Conservation (phyloP, 352 stramenopile genomes). For the Pelagophyceae sp. region DNA sequence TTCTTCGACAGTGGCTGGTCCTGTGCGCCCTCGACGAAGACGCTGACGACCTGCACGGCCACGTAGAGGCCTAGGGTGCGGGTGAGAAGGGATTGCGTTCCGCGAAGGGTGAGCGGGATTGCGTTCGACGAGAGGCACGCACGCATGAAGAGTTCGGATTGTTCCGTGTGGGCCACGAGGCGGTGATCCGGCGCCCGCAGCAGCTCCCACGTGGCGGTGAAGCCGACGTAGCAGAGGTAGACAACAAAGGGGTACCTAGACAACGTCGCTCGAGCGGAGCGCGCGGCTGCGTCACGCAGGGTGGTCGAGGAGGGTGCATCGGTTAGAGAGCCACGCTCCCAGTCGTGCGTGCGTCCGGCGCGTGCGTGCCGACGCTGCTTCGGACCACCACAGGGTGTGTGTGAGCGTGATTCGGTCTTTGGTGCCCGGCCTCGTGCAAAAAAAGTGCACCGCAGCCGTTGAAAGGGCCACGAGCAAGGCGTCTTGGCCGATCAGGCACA, state of each 20-base stretch:
- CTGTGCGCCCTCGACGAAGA: not conserved
- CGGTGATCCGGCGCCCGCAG: not conserved
- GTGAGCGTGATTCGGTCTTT: not conserved
- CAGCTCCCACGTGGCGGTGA: not conserved
- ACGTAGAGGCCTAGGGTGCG: not conserved
- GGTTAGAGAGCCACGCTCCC: too few relatives aligned
- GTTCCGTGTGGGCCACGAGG: not conserved
- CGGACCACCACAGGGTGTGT: not conserved
- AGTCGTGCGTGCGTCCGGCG: too few relatives aligned
- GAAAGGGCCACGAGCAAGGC: not conserved
- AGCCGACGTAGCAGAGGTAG: not conserved
- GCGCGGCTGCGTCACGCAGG: too few relatives aligned
- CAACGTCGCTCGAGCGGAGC: too few relatives aligned
- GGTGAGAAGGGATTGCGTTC: not conserved
- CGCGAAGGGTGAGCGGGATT: not conserved
- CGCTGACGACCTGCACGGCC: not conserved
- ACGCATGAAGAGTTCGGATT: not conserved
- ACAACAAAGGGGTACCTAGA: not conserved
- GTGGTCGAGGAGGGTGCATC: too few relatives aligned
- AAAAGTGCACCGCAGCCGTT: not conserved
- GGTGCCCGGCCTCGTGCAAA: not conserved
- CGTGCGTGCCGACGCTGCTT: too few relatives aligned
- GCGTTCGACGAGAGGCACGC: too few relatives aligned
- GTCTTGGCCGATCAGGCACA: not conserved
- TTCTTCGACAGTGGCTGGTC: not conserved